Evolutionary conservation across 768 basidiomycete genomes (phyloP).

Genomic region (Naganishia kalamii): DNA sequence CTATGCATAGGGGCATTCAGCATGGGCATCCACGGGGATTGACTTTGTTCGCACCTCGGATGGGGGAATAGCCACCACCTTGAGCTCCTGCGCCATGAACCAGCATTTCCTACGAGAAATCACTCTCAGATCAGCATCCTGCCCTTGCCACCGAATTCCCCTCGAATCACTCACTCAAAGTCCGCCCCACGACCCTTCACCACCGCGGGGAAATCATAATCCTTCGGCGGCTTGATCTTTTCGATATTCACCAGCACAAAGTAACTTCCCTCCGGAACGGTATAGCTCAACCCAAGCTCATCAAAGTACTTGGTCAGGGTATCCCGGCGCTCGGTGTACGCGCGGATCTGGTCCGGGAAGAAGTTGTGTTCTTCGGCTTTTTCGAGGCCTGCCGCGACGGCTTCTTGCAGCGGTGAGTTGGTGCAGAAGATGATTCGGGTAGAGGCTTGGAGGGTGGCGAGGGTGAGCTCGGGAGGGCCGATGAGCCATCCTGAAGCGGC

Average conservation of each 20-base stretch:
- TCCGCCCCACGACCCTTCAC: conserved; percentile 75
- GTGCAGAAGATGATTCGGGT: conserved; percentile 93
- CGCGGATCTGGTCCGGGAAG: conserved; percentile 66
- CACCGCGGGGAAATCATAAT: conserved; percentile 72
- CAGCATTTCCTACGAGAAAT: conserved; percentile 66
- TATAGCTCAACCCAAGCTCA: conserved; percentile 72
- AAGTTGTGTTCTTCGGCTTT: conserved; percentile 64
- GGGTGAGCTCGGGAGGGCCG: conserved; percentile 72
- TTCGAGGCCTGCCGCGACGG: conserved; percentile 82
- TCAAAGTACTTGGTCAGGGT: conserved; percentile 77
- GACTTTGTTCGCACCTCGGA: conserved; percentile 64
- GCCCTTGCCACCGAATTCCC: background rate
- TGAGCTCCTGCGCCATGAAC: conserved; percentile 86
- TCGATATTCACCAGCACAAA: conserved; percentile 61
- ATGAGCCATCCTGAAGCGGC: conserved; percentile 75
- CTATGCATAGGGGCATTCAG: conserved; percentile 48
- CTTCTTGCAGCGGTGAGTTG: conserved; percentile 92
- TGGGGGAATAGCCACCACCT: conserved; percentile 87
- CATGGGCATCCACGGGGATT: background rate
- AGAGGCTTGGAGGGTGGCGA: conserved; percentile 77
- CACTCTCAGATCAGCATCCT: background rate
- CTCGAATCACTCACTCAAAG: conserved; percentile 59
- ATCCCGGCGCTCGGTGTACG: conserved; percentile 73
- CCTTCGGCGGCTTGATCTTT: conserved; percentile 67
- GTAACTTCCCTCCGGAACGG: conserved; percentile 81